phyloP scores from a whole-genome alignment of 306 rosid species.

The Lathyrus oleraceus region DNA sequence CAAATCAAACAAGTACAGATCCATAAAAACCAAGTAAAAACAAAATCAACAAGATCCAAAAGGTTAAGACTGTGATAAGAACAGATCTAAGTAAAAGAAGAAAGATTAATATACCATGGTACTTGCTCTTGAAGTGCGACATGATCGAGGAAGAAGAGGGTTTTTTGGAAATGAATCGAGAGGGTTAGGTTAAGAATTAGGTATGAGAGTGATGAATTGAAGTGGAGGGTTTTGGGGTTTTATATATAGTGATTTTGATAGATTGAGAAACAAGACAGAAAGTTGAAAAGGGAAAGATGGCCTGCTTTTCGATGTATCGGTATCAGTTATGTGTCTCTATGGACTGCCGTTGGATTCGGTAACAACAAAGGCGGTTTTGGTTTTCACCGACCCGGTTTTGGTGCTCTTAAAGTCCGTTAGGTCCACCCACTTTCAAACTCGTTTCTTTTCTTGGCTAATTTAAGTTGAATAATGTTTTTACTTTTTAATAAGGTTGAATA shows the following conservation, averaged over 20 bases:
- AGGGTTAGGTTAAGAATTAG: neutral
- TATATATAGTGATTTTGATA: conserved; percentile 21
- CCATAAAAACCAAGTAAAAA: neutral
- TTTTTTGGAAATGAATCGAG: neutral
- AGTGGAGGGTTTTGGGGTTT: conserved; percentile 15
- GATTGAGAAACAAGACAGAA: neutral
- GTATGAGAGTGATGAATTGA: too few relatives aligned
- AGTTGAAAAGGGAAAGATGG: too few relatives aligned
- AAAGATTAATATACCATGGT: conserved; percentile 31
- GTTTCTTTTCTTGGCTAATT: too few relatives aligned
- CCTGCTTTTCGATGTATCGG: neutral
- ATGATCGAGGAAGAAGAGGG: conserved; percentile 15
- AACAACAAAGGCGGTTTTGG: too few relatives aligned
- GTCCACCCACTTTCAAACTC: too few relatives aligned
- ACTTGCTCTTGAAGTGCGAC: conserved; percentile 49
- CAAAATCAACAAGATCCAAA: neutral
- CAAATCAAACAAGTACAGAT: neutral
- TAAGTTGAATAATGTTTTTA: too few relatives aligned
- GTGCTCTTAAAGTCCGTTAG: too few relatives aligned
- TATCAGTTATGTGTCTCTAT: conserved; percentile 17
- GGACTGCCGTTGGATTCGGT: conserved; percentile 38
- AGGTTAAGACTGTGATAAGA: neutral
- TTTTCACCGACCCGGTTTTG: too few relatives aligned
- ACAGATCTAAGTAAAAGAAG: neutral
- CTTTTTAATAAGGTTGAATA: too few relatives aligned